Evolutionary conservation across 1,284 basidiomycete species (phyloP), one percentile per base, ranked within the genome.

Genomic region (Meripilus lineatus): DNA sequence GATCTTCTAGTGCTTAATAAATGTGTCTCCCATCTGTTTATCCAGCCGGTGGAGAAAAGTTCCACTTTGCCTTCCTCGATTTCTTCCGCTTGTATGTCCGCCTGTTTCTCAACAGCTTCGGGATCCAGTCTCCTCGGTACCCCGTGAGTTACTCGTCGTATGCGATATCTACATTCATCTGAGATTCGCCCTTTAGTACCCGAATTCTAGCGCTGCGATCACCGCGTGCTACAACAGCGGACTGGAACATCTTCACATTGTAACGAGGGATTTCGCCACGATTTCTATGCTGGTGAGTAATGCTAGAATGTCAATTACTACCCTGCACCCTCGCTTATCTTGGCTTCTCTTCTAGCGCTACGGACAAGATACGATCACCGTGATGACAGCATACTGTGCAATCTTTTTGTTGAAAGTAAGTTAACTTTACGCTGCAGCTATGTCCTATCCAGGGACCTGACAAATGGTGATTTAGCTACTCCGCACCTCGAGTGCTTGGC

Each of bases 371-470:
- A 81, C 84, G 3, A 78, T 87, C 48, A 81, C 83, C 4, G 76
- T 85, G 36, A 90, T 90, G 87, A 84, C 84, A 13, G 88, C 86
- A 14, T 90, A 90, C 56, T 79, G 82, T 45, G 85, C 87, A 17
- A 79, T 90, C 32, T 82, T 87, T 58, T 64, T 90, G 44, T 65
- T 90, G 45, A 82, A 74, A 70, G 87, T 86, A 58, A 34, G 66
- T 55, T 43, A 24, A 44, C 26, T 53, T 32, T 32, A 26, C 23
- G n/a, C 38, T 13, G 5, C 21, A 13, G 25, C 25, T 4, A 38
- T 32, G 15, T 32, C 23, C 23, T 15, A 18, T 30, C 26, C 11
- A 15, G 15, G 13, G 28, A 30, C 18, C 17, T 17, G 18, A 13
- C 10, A 36, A 26, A n/a, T n/a, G n/a, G n/a, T n/a, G n/a, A n/a